Evolutionary conservation across 2,329 filamentous ascomycete species (phyloP).

Genomic region (Keithomyces neogunnii): DNA sequence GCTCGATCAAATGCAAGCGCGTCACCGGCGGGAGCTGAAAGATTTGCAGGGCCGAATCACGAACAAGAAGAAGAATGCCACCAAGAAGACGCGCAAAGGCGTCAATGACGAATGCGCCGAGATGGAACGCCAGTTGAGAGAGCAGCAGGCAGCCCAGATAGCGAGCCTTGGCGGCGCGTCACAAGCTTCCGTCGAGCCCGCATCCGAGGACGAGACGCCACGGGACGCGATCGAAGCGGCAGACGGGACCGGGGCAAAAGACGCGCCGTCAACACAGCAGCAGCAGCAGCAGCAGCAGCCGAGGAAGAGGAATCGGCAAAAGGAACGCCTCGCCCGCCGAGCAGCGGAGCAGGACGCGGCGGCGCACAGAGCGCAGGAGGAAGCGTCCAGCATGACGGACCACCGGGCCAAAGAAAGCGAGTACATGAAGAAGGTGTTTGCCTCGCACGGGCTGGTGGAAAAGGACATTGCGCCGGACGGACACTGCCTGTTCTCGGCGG

Average conservation of each 20-base stretch:
- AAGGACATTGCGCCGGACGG: constrained; percentile 81
- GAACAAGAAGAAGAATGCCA: constrained; percentile 94
- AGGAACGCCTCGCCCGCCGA: constrained; percentile 80
- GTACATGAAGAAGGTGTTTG: constrained; percentile 61
- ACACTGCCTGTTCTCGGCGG: constrained; percentile 85
- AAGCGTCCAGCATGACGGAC: constrained; percentile 69
- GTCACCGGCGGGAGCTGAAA: constrained; percentile 80
- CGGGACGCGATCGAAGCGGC: not conserved
- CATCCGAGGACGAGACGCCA: constrained; percentile 5
- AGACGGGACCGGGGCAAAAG: not conserved
- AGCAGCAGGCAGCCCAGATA: constrained; percentile 57
- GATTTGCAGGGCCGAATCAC: constrained; percentile 81
- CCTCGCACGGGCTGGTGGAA: constrained; percentile 56
- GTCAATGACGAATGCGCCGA: constrained; percentile 69
- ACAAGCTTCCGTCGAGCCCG: constrained; percentile 9
- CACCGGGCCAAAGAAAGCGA: constrained; percentile 60
- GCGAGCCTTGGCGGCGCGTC: constrained; percentile 23
- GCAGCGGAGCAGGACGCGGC: constrained; percentile 75
- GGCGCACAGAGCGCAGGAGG: constrained; percentile 58
- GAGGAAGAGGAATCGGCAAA: constrained; percentile 77
- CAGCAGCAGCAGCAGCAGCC: not conserved
- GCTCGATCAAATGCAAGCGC: constrained; percentile 69
- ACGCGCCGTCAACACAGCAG: not conserved
- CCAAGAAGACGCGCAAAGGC: constrained; percentile 73
- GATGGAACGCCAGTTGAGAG: constrained; percentile 57